Evolutionary conservation across 345 rosid genomes (phyloP).

Genomic region (Citrus cavaleriei): DNA sequence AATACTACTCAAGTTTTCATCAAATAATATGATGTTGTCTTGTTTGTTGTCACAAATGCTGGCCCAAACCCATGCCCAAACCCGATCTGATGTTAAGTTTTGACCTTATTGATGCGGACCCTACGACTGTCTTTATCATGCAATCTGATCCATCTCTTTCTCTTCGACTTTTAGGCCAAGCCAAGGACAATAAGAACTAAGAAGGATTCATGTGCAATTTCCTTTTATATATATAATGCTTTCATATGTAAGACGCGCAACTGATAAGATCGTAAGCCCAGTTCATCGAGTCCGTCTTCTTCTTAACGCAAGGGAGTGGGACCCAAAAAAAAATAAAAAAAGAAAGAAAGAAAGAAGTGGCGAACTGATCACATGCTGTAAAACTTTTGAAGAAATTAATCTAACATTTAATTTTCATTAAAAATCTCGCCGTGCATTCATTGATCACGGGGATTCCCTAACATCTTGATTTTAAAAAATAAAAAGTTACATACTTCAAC

Average conservation of each 20-base stretch:
- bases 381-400: neutral
- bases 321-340: no score
- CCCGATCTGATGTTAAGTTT: no score
- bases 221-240: no score
- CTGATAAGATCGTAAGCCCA: neutral
- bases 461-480: neutral
- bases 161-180: neutral
- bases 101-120: neutral
- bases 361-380: neutral
- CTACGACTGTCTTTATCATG: neutral
- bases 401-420: neutral
- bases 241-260: no score
- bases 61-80: no score
- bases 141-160: neutral
- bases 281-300: neutral
- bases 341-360: no score
- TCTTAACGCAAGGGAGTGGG: no score
- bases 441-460: conserved; percentile 38
- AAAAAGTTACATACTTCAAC: conserved; percentile 1
- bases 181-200: no score
- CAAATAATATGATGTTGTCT: no score
- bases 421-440: conserved; percentile 34
- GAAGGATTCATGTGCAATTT: neutral
- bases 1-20: no score
- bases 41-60: no score